Conservation (phyloP, 768 basidiomycete genomes). For the Candolleomyces aberdarensis region DNA sequence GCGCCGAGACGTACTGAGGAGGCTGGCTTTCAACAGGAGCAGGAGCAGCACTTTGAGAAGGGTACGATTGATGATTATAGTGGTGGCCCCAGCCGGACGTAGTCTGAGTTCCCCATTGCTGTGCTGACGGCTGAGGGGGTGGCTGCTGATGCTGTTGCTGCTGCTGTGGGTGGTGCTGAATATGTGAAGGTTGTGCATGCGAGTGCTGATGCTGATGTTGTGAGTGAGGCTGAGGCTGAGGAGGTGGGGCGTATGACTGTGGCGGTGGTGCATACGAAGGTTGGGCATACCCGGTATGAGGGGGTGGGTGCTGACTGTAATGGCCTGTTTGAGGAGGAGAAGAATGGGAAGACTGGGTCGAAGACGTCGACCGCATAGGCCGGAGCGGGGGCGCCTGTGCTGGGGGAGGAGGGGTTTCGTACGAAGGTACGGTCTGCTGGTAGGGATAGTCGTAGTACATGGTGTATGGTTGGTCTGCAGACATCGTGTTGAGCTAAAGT, state of each 20-base stretch:
- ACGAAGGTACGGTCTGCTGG: background rate
- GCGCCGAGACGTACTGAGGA: background rate
- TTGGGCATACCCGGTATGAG: constrained; percentile 8
- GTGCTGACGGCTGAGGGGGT: constrained; percentile 16
- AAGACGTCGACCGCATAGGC: background rate
- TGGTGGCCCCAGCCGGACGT: background rate
- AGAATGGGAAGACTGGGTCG: background rate
- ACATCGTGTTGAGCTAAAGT: constrained; percentile 27
- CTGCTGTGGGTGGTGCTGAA: constrained; percentile 16
- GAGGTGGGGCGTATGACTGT: constrained; percentile 13
- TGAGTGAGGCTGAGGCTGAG: constrained; percentile 22
- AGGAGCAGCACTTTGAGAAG: background rate
- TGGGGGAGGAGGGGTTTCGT: background rate
- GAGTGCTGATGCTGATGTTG: constrained; percentile 13
- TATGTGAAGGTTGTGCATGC: constrained; percentile 2
- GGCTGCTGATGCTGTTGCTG: constrained; percentile 8
- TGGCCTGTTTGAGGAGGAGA: constrained; percentile 9
- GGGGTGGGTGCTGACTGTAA: constrained; percentile 32
- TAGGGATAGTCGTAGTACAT: constrained; percentile 47
- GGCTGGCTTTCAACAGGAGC: background rate
- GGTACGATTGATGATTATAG: constrained; percentile 1
- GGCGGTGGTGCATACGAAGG: constrained; percentile 23
- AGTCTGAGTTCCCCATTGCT: background rate
- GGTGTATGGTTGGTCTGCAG: constrained; percentile 53
- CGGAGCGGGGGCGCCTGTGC: background rate